phyloP scores from a whole-genome alignment of 2,329 filamentous ascomycete species.

The Aaosphaeria arxii region DNA sequence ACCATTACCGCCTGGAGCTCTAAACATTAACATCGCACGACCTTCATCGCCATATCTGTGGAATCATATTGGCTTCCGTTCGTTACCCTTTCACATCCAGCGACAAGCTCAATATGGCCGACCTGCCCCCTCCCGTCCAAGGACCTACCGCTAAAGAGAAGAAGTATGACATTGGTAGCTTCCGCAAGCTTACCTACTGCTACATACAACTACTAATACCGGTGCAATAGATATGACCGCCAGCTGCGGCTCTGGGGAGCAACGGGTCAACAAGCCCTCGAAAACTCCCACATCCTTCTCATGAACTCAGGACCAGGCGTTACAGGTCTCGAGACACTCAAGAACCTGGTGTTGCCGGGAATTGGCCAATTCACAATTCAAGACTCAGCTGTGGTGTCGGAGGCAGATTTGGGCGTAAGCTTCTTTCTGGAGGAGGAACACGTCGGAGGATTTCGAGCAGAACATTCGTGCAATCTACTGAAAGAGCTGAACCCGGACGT shows the following conservation, averaged over 20 bases:
- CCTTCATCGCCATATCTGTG: too few species aligned
- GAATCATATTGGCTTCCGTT: too few species aligned
- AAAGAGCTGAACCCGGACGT: constrained; percentile 93
- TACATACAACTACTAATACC: constrained; percentile 19
- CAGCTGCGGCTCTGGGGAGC: constrained; percentile 95
- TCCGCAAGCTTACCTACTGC: constrained; percentile 1
- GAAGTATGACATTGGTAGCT: constrained; percentile 34
- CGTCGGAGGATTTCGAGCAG: constrained; percentile 73
- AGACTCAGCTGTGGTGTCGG: constrained; percentile 72
- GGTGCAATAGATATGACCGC: constrained; percentile 75
- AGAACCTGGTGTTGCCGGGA: constrained; percentile 93
- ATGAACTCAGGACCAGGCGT: constrained; percentile 85
- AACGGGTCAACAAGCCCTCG: constrained; percentile 83
- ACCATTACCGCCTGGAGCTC: too few species aligned
- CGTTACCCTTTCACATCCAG: too few species aligned
- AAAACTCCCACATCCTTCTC: constrained; percentile 86
- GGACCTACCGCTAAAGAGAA: constrained; percentile 49
- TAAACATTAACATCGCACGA: too few species aligned
- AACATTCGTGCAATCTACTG: constrained; percentile 73
- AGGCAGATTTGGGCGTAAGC: constrained; percentile 88
- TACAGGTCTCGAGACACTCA: constrained; percentile 85
- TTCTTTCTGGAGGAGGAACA: constrained; percentile 87
- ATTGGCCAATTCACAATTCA: constrained; percentile 90
- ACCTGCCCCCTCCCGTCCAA: constrained; percentile 39
- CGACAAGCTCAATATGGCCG: constrained; percentile 23